Base-by-base conservation (phyloP, 192 early-diverging fungal species). In the Entomortierella beljakovae region DNA sequence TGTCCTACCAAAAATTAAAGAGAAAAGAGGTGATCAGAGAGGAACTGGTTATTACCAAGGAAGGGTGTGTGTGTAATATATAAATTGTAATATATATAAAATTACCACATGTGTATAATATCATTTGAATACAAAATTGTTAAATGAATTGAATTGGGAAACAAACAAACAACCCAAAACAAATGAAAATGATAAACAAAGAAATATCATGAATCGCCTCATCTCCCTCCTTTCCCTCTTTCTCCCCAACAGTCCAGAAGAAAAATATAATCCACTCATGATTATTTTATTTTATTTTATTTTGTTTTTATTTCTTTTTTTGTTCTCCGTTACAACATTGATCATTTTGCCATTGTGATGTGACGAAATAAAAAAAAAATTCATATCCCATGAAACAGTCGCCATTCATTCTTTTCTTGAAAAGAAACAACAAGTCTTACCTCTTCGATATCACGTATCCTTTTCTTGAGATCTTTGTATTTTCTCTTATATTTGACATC, bases 401-500 rank as follows among this genome's bases (percentile, higher is more conserved):
- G 18, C 6, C 5, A 51, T 51, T 6, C n/a, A 25, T 51, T n/a
- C n/a, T n/a, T n/a, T n/a, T n/a, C n/a, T n/a, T n/a, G n/a, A n/a
- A n/a, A n/a, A n/a, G n/a, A n/a, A 18, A 18, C 49, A 51, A 29
- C 2, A 13, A 53, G 8, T 23, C 66, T 74, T 76, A 87, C 84
- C 26, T 84, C 68, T 75, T 85, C 84, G 62, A 85, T 82, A 43
- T 85, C 75, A 55, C 82, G 57, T 62, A 87, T 83, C 58, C 83
- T 72, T 46, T 79, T 82, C 69, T 84, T 84, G 42, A 86, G 82
- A 35, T 83, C 71, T 53, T 83, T 81, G 64, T 82, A 86, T 69
- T 86, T 86, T n/a, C 72, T 65, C 32, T 74, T 75, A 48, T 81
- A 74, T 18, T 79, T 79, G 55, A 79, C 49, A 23, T 79, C 75